Base-by-base conservation (phyloP, 2,329 filamentous ascomycete species). In the Fusarium nodosum region DNA sequence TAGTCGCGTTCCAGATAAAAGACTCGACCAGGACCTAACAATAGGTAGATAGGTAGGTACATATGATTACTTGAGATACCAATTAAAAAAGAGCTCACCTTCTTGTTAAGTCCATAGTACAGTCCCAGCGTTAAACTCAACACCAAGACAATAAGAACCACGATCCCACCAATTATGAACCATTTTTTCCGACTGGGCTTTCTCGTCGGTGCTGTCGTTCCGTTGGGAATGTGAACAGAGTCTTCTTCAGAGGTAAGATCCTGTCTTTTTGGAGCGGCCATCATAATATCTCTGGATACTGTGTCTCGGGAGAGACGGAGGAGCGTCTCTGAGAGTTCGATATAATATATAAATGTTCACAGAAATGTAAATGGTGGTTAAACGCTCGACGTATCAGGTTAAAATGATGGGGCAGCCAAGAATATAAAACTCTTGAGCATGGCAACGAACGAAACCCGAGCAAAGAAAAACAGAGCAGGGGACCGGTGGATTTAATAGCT, bases 41-140 rank as follows among this genome's bases (percentile, higher is more conserved):
- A 36, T 22, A 41, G 33, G 13, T n/a, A 18, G 31, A 36, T 22
- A 41, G 33, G 13, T n/a, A 18, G 20, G n/a, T 28, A 15, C 31
- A 50, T n/a, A 12, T 12, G 24, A 30, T 28, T 22, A 26, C 15
- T 39, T 18, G 22, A 26, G 26, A 45, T 31, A 9, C 24, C 13
- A 31, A 31, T 15, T 42, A 28, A 39, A 56, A 26, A 45, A 42
- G n/a, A 39, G 36, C 47, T 66, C 28, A 73, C 71, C 64, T 74
- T 64, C 28, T 54, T 64, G 28, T 54, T 55, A 15, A 73, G 55
- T n/a, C 71, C 71, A 30, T 63, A 74, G 48, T 63, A 71, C 34
- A 74, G 31, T n/a, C 71, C 71, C 22, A 73, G 41, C 1, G 56
- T 56, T 15, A 74, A 38, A n/a, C 61, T 62, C 42, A 73, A 33